Evolutionary conservation across 2,329 filamentous ascomycete genomes (phyloP).

Genomic region (Talaromyces sp.): DNA sequence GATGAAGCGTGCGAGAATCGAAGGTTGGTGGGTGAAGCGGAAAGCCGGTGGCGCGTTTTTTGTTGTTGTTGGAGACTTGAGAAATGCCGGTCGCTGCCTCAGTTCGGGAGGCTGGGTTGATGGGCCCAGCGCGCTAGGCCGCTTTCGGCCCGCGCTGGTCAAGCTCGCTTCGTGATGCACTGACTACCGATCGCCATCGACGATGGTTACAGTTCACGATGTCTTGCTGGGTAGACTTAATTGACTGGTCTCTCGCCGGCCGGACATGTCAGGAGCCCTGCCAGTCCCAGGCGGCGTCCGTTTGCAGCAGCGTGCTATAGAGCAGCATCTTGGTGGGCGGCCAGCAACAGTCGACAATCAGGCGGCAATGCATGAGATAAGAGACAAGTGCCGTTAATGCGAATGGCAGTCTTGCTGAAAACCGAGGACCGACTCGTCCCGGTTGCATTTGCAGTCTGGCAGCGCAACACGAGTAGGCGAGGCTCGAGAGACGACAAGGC

Average conservation of each 20-base stretch:
- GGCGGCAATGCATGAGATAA: neutral
- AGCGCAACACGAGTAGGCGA: neutral
- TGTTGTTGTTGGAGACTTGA: constrained; percentile 4
- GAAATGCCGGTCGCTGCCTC: neutral
- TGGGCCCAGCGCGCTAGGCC: neutral
- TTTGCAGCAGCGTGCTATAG: neutral
- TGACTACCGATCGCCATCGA: neutral
- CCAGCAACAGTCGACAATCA: neutral
- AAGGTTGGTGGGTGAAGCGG: neutral
- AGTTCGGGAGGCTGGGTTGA: neutral
- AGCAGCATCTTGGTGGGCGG: neutral
- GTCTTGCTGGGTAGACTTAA: neutral
- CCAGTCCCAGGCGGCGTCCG: neutral
- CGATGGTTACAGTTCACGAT: neutral
- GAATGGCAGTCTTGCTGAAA: neutral
- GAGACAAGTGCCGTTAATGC: neutral
- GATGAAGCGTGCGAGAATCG: constrained; percentile 17
- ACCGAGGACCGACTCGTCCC: neutral
- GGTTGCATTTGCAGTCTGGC: neutral
- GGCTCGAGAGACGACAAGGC: neutral
- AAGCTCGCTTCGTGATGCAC: neutral
- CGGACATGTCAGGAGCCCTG: neutral
- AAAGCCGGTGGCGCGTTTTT: constrained; percentile 4
- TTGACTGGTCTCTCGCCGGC: neutral
- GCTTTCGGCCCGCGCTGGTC: neutral